These are phyloP conservation scores for Citrus inodora DNA, from an alignment of 345 rosid species.

Conservation along the genomic window DNA sequence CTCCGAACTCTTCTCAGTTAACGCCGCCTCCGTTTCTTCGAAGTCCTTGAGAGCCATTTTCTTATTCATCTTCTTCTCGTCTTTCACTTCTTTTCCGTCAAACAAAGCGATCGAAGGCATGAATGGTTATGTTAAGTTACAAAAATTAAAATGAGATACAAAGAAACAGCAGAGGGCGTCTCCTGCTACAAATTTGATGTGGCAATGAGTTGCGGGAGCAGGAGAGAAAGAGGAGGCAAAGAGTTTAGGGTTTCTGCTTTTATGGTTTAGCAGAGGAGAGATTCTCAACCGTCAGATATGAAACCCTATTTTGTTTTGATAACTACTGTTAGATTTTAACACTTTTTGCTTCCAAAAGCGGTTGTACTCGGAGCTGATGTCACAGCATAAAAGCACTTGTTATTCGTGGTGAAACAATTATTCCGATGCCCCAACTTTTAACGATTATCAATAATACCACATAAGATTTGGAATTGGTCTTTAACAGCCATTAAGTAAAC, in stretches of 20 bases:
- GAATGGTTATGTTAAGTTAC: not conserved
- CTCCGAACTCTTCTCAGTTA: slow-evolving; percentile 39
- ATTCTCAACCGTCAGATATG: slow-evolving; percentile 34
- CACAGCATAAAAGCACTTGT: not conserved
- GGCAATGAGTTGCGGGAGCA: slow-evolving; percentile 30
- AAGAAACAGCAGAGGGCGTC: slow-evolving; percentile 3
- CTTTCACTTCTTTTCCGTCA: slow-evolving; percentile 28
- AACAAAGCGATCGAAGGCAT: slow-evolving; percentile 61
- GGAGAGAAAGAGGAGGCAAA: slow-evolving; percentile 24
- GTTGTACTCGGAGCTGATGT: too few relatives aligned
- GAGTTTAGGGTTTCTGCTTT: slow-evolving; percentile 25
- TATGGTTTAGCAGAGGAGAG: slow-evolving; percentile 19
- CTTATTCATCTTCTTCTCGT: slow-evolving; percentile 74
- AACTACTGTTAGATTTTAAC: slow-evolving; percentile 26
- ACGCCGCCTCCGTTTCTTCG: slow-evolving; percentile 31
- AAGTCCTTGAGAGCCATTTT: slow-evolving; percentile 35
- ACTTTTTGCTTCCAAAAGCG: not conserved
- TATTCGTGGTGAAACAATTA: too few relatives aligned
- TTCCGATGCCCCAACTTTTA: not conserved
- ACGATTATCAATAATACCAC: not conserved
- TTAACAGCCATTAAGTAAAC: not conserved
- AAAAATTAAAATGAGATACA: too few relatives aligned
- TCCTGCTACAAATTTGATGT: slow-evolving; percentile 26
- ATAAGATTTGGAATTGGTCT: not conserved
- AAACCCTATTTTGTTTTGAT: slow-evolving; percentile 3